phyloP scores from a whole-genome alignment of 129 eudicot species.

The Saussurea involucrata region DNA sequence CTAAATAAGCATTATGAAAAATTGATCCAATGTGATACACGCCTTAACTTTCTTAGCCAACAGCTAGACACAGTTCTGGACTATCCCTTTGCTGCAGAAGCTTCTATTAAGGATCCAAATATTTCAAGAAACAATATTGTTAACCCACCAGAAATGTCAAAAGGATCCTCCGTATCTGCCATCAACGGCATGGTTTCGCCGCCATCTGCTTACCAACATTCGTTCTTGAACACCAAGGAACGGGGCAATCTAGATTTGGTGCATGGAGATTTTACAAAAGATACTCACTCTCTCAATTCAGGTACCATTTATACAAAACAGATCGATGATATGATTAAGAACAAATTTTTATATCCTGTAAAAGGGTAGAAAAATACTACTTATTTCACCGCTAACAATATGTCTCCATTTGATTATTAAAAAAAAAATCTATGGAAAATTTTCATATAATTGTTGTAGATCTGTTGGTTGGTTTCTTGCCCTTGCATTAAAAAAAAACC shows the following conservation, averaged over 20 bases:
- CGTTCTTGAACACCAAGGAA: neutral
- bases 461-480: too few species aligned
- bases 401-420: too few species aligned
- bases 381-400: neutral
- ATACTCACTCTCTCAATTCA: neutral
- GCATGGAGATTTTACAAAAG: neutral
- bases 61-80: conserved; percentile 34
- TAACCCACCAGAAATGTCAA: conserved; percentile 6
- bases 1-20: conserved; percentile 78
- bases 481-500: too few species aligned
- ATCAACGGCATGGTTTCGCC: conserved; percentile 22
- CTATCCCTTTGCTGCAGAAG: conserved; percentile 37
- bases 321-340: neutral
- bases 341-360: neutral
- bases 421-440: too few species aligned
- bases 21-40: conserved; percentile 63
- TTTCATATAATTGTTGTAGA: too few species aligned
- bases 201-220: conserved; percentile 10
- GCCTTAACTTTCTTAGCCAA: conserved; percentile 58
- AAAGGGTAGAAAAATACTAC: neutral
- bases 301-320: neutral
- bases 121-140: conserved; percentile 9
- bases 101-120: conserved; percentile 25
- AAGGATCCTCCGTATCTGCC: neutral
- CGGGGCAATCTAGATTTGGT: neutral